Base-by-base conservation (phyloP, 1,284 basidiomycete species). In the Marasmius sp. region DNA sequence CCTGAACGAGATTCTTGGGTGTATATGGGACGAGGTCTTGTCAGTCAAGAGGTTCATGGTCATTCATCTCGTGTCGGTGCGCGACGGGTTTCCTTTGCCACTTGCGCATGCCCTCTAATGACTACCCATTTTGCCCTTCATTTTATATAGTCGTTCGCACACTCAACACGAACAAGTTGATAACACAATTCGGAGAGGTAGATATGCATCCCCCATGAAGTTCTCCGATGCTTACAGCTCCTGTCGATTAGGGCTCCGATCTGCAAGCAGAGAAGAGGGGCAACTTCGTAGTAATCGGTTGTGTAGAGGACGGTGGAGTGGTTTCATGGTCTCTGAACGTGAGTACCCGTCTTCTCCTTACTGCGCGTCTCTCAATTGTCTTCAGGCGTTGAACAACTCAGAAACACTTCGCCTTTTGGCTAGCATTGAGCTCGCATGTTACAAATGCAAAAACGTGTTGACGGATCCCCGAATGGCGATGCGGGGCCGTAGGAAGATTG, bases 291-390 rank as follows among this genome's bases (percentile, higher is more conserved):
- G 89, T 93, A 36, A 82, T 93, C 61, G 87, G 88, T 48, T 88
- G 85, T 61, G 85, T 93, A 12, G 89, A 92, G 63, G 85, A 84
- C 27, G 71, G 79, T 39, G 84, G 82, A 47, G 91, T 93, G 50
- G 78, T 92, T 41, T 92, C 91, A n/a, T 93, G 91, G 91, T 93
- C 91, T 41, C 72, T 93, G 62, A 92, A 92, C 70, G 90, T 91
- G 68, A 64, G 77, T 70, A 69, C 52, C 49, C 37, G 58, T 54
- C 54, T 9, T 33, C 16, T 12, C 43, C 22, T 53, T 10, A 20
- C 27, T 27, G 18, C 57, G 10, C 52, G 27, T 18, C 47, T 53
- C 10, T 20, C 14, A 56, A 54, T 45, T 37, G 54, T 34, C 43
- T 58, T 53, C 59, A 93, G 91, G 89, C 91, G 3, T 74, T 91